Conservation (phyloP, 306 rosid species). For the Inga oerstediana region DNA sequence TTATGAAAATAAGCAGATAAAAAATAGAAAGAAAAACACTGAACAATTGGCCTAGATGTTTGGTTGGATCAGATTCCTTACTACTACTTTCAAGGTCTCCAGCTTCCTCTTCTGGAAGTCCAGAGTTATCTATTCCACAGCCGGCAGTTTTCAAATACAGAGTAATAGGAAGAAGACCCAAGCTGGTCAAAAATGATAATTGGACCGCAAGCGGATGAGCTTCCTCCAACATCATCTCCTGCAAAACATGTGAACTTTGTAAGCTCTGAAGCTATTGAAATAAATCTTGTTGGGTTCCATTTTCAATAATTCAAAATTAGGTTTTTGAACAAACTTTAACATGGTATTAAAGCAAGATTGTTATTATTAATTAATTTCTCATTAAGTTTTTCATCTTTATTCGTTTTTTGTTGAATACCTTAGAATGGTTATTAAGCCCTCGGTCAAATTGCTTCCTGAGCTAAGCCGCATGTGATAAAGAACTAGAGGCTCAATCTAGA, state of each 20-base stretch:
- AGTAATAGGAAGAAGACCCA: slow-evolving; percentile 92
- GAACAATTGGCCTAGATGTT: slow-evolving; percentile 20
- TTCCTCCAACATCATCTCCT: slow-evolving; percentile 83
- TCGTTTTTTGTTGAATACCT: slow-evolving; percentile 10
- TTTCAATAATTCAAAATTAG: slow-evolving; percentile 14
- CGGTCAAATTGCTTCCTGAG: slow-evolving; percentile 18
- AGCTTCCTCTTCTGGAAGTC: slow-evolving; percentile 78
- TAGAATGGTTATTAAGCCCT: slow-evolving; percentile 9
- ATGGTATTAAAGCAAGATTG: neutral
- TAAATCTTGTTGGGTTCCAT: slow-evolving; percentile 8
- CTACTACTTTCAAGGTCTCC: slow-evolving; percentile 74
- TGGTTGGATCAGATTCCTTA: slow-evolving; percentile 48
- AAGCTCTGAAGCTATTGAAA: slow-evolving; percentile 8
- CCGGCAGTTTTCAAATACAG: slow-evolving; percentile 78
- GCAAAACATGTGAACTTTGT: slow-evolving; percentile 34
- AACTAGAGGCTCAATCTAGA: slow-evolving; percentile 11
- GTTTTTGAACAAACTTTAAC: slow-evolving; percentile 12
- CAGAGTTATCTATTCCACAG: slow-evolving; percentile 85
- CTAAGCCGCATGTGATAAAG: slow-evolving; percentile 22
- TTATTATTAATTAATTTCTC: slow-evolving; percentile 17
- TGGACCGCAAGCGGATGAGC: slow-evolving; percentile 88
- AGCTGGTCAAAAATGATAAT: slow-evolving; percentile 75
- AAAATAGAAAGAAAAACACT: slow-evolving; percentile 25
- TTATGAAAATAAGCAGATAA: slow-evolving; percentile 27
- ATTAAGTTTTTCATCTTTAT: neutral